A percentile compares a stretch with the other conserved stretches of the same genome.
Evolutionary conservation across 140 eudicot species (phyloP).

Genomic region (Cichorium intybus): DNA sequence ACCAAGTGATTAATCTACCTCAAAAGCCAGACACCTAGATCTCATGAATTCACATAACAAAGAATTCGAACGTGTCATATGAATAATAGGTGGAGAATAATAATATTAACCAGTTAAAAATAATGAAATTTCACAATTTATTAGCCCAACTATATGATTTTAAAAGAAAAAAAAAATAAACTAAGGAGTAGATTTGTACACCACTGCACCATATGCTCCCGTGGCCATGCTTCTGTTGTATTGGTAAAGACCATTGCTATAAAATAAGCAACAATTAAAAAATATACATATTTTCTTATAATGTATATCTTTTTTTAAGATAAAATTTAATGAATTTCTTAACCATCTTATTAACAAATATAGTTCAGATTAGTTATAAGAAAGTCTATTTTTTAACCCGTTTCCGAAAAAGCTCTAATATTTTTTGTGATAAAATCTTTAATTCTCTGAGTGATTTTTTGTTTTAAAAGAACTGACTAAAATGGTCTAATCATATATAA

Average conservation of each 20-base stretch:
- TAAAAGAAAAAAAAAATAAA: background rate
- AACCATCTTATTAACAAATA: too few species aligned
- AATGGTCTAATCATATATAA: too few species aligned
- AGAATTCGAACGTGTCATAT: background rate
- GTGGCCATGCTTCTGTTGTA: slow-evolving; percentile 41
- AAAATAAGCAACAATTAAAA: background rate
- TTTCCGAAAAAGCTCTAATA: too few species aligned
- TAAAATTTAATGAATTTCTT: too few species aligned
- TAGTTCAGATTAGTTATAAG: too few species aligned
- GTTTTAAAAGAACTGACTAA: too few species aligned
- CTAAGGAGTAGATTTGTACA: slow-evolving; percentile 31
- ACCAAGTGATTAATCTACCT: background rate
- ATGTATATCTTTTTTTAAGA: background rate
- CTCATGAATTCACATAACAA: background rate
- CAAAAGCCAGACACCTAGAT: background rate
- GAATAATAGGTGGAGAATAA: background rate
- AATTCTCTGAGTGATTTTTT: too few species aligned
- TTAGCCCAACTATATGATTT: background rate
- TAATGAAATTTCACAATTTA: background rate
- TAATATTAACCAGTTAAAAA: background rate
- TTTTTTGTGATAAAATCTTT: too few species aligned
- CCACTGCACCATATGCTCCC: slow-evolving; percentile 38
- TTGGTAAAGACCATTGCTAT: slow-evolving; percentile 24
- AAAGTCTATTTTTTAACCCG: too few species aligned
- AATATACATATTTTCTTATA: background rate